phyloP scores from a whole-genome alignment of 2,329 filamentous ascomycete species.

The Aspergillus sp. region DNA sequence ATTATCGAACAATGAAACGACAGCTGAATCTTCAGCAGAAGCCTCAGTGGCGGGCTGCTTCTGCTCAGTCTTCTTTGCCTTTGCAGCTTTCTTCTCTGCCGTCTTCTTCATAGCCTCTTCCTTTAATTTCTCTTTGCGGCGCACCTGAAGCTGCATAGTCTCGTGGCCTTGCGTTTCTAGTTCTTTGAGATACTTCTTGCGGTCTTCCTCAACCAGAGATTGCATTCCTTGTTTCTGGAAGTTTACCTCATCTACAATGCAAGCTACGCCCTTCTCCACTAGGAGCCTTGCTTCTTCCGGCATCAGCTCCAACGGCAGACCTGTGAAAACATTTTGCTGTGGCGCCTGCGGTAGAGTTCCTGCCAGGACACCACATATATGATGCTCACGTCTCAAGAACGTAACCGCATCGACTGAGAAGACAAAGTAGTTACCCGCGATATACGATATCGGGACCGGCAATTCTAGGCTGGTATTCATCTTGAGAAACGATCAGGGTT shows the following conservation, averaged over 20 bases:
- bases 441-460: slow-evolving; percentile 75
- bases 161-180: slow-evolving; percentile 57
- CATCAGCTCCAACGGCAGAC: slow-evolving; percentile 83
- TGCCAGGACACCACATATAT: slow-evolving; percentile 81
- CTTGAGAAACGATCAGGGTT: slow-evolving; percentile 1
- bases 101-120: slow-evolving; percentile 52
- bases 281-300: slow-evolving; percentile 84
- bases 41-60: slow-evolving; percentile 5
- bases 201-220: slow-evolving; percentile 57
- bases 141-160: slow-evolving; percentile 46
- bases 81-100: slow-evolving; percentile 37
- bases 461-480: slow-evolving; percentile 45
- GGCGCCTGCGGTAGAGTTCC: slow-evolving; percentile 89
- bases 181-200: slow-evolving; percentile 60
- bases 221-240: slow-evolving; percentile 67
- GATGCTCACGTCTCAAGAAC: slow-evolving; percentile 73
- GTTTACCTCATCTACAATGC: slow-evolving; percentile 75
- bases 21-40: slow-evolving; percentile 13
- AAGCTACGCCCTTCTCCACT: slow-evolving; percentile 72
- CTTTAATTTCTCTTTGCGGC: slow-evolving; percentile 51
- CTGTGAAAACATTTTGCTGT: slow-evolving; percentile 91
- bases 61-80: slow-evolving; percentile 22
- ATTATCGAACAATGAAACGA: slow-evolving; percentile 27
- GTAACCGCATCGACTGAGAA: slow-evolving; percentile 83
- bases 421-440: slow-evolving; percentile 79